Conservation (phyloP, 441 rosid genomes). For the Theobroma grandiflorum region DNA sequence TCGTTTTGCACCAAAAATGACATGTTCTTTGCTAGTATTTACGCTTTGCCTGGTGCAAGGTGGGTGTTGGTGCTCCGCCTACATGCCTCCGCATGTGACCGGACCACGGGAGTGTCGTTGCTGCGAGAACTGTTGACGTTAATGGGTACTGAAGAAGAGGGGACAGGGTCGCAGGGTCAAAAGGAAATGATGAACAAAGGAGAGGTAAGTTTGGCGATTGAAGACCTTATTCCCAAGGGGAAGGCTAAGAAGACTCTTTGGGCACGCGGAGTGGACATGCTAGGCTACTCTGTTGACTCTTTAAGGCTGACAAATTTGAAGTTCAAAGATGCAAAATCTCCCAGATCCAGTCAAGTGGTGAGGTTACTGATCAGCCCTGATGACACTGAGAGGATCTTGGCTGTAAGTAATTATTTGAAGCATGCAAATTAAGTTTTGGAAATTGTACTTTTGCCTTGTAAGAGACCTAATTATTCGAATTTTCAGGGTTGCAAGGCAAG, state of each 20-base stretch:
- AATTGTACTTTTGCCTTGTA: background rate
- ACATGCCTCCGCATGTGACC: conserved; percentile 56
- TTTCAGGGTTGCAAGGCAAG: conserved; percentile 51
- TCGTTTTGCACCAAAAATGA: conserved; percentile 18
- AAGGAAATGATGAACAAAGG: conserved; percentile 24
- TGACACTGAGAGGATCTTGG: conserved; percentile 46
- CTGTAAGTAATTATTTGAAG: conserved; percentile 36
- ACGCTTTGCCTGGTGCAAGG: conserved; percentile 35
- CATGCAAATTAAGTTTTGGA: background rate
- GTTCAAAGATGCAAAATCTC: conserved; percentile 44
- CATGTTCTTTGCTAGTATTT: conserved; percentile 47
- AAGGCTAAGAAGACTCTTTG: conserved; percentile 51
- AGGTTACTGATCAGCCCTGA: conserved; percentile 43
- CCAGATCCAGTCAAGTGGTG: conserved; percentile 47
- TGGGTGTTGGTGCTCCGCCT: conserved; percentile 52
- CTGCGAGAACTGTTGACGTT: conserved; percentile 46
- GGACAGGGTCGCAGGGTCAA: background rate
- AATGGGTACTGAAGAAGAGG: conserved; percentile 17
- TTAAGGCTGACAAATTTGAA: conserved; percentile 43
- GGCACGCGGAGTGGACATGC: conserved; percentile 60
- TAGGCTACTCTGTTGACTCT: conserved; percentile 57
- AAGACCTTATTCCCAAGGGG: conserved; percentile 50
- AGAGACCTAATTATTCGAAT: background rate
- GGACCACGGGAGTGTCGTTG: conserved; percentile 52
- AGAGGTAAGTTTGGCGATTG: conserved; percentile 43